Base-by-base conservation (phyloP, 2,329 filamentous ascomycete species). In the Aspergillus amoenus region DNA sequence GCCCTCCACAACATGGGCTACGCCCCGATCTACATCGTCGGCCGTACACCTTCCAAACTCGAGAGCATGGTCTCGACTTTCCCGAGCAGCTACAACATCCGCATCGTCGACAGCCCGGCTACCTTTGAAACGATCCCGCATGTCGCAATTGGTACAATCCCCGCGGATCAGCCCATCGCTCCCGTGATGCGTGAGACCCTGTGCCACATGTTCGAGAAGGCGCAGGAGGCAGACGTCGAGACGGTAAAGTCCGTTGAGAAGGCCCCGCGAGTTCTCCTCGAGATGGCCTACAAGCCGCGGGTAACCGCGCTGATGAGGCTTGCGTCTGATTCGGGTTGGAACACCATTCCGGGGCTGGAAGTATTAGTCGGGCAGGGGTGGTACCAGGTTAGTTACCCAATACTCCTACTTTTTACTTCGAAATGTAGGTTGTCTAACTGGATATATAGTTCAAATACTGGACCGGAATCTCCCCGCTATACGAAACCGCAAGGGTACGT, bases 251-350 rank as follows among this genome's bases (percentile, higher is more conserved):
- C 69, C 9, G 64, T 65, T 6, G 71, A 71, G 22, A 75, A 75
- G 51, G 74, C 74, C 5, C 76, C 75, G 24, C 82, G 84, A 18
- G 84, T 94, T 12, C 76, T 97, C 59, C 77, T 97, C 3, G 94
- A 99, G 74, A 96, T 99, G 93, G 93, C 94, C 2, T 99, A 99
- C 75, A 95, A 93, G 75, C 94, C 94, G 18, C 80, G 84, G 0
- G 83, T 90, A 52, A 99, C 94, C 4, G 84, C 88, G 7, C 76
- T 96, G 64, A 97, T 97, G 87, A 83, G 89, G 70, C 78, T 97
- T 70, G 93, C 93, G 2, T 82, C 86, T 66, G 84, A 88, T 64
- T 84, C 84, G 12, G 88, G 88, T 3, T 99, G 94, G 94, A 82
- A 78, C 55, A 91, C 89, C 2, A 88, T 97, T 61, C 88, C 91